phyloP scores from a whole-genome alignment of 1,284 basidiomycete genomes.

The Naganishia sp. region DNA sequence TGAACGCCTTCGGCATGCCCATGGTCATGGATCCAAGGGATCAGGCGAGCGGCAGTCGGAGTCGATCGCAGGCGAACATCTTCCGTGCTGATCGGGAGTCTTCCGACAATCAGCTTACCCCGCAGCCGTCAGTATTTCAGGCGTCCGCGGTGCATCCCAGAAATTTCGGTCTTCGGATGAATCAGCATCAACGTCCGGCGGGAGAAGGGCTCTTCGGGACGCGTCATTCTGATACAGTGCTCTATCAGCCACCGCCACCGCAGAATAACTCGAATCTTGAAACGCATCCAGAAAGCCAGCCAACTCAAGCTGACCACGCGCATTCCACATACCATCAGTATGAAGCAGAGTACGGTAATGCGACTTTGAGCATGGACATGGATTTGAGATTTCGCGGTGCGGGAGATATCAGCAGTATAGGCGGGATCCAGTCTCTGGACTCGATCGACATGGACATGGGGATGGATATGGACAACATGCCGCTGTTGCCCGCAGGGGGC shows the following conservation, averaged over 20 bases:
- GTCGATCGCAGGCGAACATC: conserved; percentile 4
- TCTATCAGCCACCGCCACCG: neutral
- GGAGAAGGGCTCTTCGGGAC: neutral
- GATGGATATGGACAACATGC: conserved; percentile 21
- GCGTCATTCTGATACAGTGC: conserved; percentile 1
- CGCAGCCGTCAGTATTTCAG: neutral
- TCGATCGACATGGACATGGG: conserved; percentile 17
- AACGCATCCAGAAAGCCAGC: neutral
- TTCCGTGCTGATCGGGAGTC: neutral
- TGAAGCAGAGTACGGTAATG: neutral
- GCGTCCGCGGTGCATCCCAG: neutral
- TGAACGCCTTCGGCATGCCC: conserved; percentile 29
- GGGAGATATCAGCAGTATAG: conserved; percentile 8
- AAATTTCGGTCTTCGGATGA: neutral
- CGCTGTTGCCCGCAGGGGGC: conserved; percentile 22
- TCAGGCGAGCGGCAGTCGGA: neutral
- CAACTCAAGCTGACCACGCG: neutral
- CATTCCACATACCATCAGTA: neutral
- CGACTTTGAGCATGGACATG: conserved; percentile 23
- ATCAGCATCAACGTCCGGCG: neutral
- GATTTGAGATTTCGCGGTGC: conserved; percentile 12
- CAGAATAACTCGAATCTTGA: neutral
- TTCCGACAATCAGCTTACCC: neutral
- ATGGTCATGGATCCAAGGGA: conserved; percentile 14
- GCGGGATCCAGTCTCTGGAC: conserved; percentile 14